Conservation (phyloP, 2,329 filamentous ascomycete genomes). For the Dactylellina leptospora region DNA sequence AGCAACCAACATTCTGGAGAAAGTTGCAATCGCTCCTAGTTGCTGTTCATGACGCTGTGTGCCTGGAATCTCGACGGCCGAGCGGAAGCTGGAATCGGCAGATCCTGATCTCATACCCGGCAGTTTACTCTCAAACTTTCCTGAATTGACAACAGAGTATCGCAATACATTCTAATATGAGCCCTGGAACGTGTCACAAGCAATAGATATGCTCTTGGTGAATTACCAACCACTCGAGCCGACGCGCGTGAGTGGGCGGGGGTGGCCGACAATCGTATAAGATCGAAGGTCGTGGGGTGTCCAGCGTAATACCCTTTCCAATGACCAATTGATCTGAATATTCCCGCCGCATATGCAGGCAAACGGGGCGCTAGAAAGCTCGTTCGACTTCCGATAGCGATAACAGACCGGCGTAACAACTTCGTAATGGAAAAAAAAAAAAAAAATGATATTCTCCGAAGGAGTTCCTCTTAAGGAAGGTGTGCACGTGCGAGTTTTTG, state of each 20-base stretch:
- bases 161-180: conserved; percentile 5
- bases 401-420: not conserved
- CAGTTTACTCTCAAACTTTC: not conserved
- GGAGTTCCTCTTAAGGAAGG: too few relatives aligned
- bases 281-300: too few relatives aligned
- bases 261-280: not conserved
- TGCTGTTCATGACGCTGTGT: conserved; percentile 6
- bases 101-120: conserved; percentile 29
- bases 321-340: conserved; percentile 23
- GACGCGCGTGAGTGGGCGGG: not conserved
- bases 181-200: not conserved
- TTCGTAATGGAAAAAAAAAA: not conserved
- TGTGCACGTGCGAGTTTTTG: too few relatives aligned
- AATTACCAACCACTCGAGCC: not conserved
- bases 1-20: not conserved
- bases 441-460: conserved; percentile 7
- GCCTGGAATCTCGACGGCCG: conserved; percentile 28
- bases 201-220: not conserved
- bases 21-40: conserved; percentile 5
- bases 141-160: not conserved
- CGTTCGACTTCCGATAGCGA: conserved; percentile 27
- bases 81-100: conserved; percentile 21
- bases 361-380: not conserved
- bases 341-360: conserved; percentile 45
- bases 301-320: not conserved